phyloP scores from a whole-genome alignment of 768 basidiomycete species.

The Collybia mongolica region DNA sequence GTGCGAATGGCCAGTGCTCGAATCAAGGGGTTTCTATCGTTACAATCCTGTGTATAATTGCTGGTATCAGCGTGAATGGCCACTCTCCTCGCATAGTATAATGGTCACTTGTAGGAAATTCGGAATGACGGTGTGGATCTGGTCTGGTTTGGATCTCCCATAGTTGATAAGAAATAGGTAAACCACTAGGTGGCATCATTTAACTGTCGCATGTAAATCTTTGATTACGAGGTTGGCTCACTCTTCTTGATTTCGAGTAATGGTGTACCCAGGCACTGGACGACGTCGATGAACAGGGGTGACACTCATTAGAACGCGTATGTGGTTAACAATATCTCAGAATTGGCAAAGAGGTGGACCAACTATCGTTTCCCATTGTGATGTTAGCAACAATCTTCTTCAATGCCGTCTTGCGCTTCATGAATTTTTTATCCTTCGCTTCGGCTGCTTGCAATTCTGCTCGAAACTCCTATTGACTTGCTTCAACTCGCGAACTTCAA shows the following conservation, averaged over 20 bases:
- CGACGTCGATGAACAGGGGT: slow-evolving; percentile 90
- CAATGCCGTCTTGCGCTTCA: slow-evolving; percentile 89
- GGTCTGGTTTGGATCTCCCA: slow-evolving; percentile 89
- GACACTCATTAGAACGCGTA: slow-evolving; percentile 62
- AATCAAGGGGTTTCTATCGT: slow-evolving; percentile 94
- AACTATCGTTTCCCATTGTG: slow-evolving; percentile 99
- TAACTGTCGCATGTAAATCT: too few species aligned
- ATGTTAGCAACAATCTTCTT: slow-evolving; percentile 99
- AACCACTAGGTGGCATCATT: slow-evolving; percentile 64
- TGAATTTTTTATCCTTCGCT: slow-evolving; percentile 94
- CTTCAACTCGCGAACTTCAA: not conserved
- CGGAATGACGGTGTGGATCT: slow-evolving; percentile 88
- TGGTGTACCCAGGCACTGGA: slow-evolving; percentile 93
- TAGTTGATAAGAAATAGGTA: slow-evolving; percentile 98
- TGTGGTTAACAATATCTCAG: slow-evolving; percentile 18
- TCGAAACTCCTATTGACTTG: slow-evolving; percentile 69
- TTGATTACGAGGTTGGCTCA: slow-evolving; percentile 34
- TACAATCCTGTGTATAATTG: slow-evolving; percentile 71
- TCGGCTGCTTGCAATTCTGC: slow-evolving; percentile 89
- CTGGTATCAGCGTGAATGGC: slow-evolving; percentile 2
- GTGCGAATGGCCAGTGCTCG: slow-evolving; percentile 97
- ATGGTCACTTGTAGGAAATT: slow-evolving; percentile 79
- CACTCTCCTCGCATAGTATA: not conserved
- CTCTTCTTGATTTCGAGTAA: slow-evolving; percentile 99
- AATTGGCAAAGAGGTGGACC: slow-evolving; percentile 33